Conservation (phyloP, 2,329 filamentous ascomycete species). For the Paracoccidioides brasiliensis region DNA sequence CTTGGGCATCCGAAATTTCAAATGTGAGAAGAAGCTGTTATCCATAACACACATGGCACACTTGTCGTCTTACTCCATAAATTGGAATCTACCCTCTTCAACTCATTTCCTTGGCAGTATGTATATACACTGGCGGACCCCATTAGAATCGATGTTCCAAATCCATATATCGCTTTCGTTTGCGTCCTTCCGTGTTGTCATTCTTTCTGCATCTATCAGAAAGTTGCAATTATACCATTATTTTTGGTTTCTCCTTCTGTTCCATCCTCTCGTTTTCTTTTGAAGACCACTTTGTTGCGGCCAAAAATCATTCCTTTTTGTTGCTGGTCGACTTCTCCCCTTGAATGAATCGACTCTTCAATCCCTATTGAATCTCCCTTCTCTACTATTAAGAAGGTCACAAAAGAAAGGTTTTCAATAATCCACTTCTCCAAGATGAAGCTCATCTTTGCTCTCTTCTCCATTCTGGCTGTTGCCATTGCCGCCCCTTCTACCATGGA, state of each 20-base stretch:
- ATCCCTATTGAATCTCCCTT: background rate
- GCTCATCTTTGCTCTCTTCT: slow-evolving; percentile 7
- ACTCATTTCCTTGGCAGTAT: background rate
- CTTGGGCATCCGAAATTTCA: background rate
- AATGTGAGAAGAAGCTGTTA: background rate
- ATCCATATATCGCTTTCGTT: background rate
- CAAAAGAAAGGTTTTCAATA: too few species aligned
- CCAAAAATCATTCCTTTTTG: background rate
- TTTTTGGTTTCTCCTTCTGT: background rate
- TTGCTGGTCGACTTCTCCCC: slow-evolving; percentile 9
- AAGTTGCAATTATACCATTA: background rate
- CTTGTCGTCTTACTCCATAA: background rate
- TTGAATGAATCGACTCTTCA: background rate
- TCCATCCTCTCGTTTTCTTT: background rate
- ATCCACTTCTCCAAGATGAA: slow-evolving; percentile 8
- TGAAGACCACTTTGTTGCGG: background rate
- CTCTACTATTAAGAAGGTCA: background rate
- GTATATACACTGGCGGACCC: background rate
- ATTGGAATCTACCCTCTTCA: background rate
- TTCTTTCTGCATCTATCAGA: background rate
- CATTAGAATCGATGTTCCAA: too few species aligned
- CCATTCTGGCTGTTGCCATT: slow-evolving; percentile 9
- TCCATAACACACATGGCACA: background rate
- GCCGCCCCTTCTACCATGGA: slow-evolving; percentile 9
- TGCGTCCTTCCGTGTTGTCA: background rate